Evolutionary conservation across 352 stramenopile genomes (phyloP), one percentile per base, ranked within the genome.

Genomic region (Globisporangium carolinianum): DNA sequence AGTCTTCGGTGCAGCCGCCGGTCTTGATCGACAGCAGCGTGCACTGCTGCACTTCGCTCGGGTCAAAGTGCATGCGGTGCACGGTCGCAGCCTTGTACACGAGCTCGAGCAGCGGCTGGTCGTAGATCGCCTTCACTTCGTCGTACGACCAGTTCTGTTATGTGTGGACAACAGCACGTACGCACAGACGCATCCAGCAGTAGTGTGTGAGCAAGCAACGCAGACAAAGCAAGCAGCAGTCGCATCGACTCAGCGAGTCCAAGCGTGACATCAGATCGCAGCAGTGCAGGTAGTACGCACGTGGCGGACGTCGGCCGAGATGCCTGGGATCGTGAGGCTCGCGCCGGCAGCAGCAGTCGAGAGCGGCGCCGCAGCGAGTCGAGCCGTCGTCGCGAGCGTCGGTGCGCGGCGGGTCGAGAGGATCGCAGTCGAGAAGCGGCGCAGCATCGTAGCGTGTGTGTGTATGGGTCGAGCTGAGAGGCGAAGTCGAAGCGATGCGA

Each of bases 11-110:
- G 69, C 90, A 97, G 38, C 90, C 96, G 41, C 96, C 96, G 3
- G 96, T 98, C 86, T 98, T 99, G 81, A 98, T 98, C 55, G 84
- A 97, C 39, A 99, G 74, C 35, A 99, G 73, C 37, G 96, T 99
- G 73, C 95, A 98, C 72, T 98, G 95, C 72, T 98, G 95, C 39
- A 99, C 95, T 64, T 99, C 95, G 11, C 83, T 87, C 38, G 95
- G 91, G 72, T 98, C 88, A 76, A 97, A 98, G 79, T 98, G 96
- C 87, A 98, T 98, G 60, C 96, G 92, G 80, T 99, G 96, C 38
- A 98, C 91, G 2, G 90, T 97, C 5, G 91, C 90, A 11, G 96
- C 96, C 65, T 95, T 89, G 78, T 98, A 98, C 71, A 99, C 89
- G 50, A 99, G 86, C 75, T 99, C 96, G 53, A 98, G 82, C 64